phyloP scores from a whole-genome alignment of 345 rosid genomes.

The Eucalyptus erythrocorys region DNA sequence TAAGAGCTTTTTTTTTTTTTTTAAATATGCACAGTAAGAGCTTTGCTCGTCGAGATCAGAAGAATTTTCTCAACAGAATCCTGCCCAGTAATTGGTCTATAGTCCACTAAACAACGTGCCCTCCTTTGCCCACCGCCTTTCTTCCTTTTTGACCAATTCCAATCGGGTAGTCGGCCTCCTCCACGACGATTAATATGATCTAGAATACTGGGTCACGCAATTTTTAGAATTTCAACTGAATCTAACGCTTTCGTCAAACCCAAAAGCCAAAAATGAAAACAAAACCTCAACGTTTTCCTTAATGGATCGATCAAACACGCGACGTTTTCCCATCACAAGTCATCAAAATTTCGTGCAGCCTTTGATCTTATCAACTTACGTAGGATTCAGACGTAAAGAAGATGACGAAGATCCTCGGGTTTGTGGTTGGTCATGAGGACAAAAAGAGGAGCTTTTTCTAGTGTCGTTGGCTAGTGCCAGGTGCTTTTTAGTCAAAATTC shows the following conservation, averaged over 20 bases:
- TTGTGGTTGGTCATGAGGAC: background rate
- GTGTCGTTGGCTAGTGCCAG: background rate
- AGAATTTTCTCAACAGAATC: background rate
- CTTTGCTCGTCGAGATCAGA: background rate
- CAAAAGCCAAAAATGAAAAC: background rate
- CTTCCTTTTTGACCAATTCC: background rate
- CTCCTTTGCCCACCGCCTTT: background rate
- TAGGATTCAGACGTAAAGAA: background rate
- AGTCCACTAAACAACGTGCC: background rate
- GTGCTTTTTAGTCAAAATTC: background rate
- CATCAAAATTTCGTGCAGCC: background rate
- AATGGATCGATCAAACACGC: background rate
- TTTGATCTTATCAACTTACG: background rate
- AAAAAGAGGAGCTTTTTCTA: background rate
- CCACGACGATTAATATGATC: background rate
- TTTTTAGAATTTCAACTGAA: background rate
- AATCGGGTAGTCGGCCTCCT: background rate
- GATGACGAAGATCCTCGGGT: background rate
- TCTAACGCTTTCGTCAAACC: background rate
- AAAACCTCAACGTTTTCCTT: background rate
- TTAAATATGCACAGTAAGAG: background rate
- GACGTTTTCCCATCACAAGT: background rate
- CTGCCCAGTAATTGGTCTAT: background rate
- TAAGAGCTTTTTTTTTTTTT: no score
- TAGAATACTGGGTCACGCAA: background rate